Conservation (phyloP, 495 filamentous ascomycete genomes). For the Apodospora peruviana region DNA sequence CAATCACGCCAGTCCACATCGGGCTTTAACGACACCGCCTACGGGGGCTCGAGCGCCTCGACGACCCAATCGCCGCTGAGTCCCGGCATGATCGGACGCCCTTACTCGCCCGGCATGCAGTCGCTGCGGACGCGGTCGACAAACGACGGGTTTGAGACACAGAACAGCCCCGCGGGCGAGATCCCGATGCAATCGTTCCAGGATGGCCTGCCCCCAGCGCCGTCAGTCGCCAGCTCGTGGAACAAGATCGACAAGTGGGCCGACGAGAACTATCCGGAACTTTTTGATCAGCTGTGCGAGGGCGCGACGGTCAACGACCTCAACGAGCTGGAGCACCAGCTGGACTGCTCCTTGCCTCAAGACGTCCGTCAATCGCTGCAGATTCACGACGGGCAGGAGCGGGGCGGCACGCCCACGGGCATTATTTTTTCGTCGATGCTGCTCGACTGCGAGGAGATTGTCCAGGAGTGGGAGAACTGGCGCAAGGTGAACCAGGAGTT, state of each 20-base stretch:
- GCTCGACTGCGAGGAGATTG: conserved; percentile 96
- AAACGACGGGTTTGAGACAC: conserved; percentile 56
- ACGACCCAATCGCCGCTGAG: conserved; percentile 53
- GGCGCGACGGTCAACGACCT: conserved; percentile 90
- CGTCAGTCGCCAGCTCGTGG: conserved; percentile 86
- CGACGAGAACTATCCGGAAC: conserved; percentile 90
- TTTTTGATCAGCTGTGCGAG: conserved; percentile 88
- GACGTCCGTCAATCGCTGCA: conserved; percentile 90
- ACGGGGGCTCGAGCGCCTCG: conserved; percentile 26
- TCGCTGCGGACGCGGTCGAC: conserved; percentile 60
- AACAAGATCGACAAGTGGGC: conserved; percentile 88
- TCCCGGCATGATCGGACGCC: conserved; percentile 51
- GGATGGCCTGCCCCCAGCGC: conserved; percentile 84
- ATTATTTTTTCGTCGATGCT: conserved; percentile 93
- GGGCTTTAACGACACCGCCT: conserved; percentile 37
- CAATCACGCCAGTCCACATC: conserved; percentile 51
- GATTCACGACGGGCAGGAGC: conserved; percentile 92
- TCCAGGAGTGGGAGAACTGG: conserved; percentile 98
- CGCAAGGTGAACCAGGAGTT: conserved; percentile 86
- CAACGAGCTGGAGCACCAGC: conserved; percentile 92
- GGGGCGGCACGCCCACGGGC: conserved; percentile 84
- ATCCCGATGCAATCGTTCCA: conserved; percentile 97
- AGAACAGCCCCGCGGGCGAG: conserved; percentile 64
- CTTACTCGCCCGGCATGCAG: conserved; percentile 89
- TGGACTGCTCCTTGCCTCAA: conserved; percentile 90